Evolutionary conservation across 1,284 basidiomycete species (phyloP).

Genomic region (Omphalotus olearius): DNA sequence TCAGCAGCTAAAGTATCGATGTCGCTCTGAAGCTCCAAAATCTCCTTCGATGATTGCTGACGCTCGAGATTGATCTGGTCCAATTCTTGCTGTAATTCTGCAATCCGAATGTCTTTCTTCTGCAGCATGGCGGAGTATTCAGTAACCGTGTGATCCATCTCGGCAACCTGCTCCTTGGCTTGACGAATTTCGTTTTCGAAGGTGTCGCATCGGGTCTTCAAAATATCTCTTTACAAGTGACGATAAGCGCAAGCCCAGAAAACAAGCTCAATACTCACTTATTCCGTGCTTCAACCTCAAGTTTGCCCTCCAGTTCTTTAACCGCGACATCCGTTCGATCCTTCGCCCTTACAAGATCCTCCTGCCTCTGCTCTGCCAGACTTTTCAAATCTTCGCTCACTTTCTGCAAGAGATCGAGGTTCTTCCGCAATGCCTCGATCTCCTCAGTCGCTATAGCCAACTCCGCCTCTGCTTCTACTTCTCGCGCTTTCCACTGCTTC

Average conservation of each 20-base stretch:
- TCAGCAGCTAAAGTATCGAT: slow-evolving; percentile 69
- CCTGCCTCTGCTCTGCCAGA: slow-evolving; percentile 71
- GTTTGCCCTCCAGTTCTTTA: slow-evolving; percentile 71
- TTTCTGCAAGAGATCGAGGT: slow-evolving; percentile 60
- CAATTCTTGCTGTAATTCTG: slow-evolving; percentile 56
- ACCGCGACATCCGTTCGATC: slow-evolving; percentile 70
- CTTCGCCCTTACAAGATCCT: slow-evolving; percentile 73
- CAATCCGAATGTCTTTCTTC: slow-evolving; percentile 74
- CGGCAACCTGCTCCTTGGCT: slow-evolving; percentile 76
- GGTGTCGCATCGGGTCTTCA: slow-evolving; percentile 54
- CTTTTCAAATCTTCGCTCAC: slow-evolving; percentile 72
- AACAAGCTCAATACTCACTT: slow-evolving; percentile 43
- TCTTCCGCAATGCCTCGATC: slow-evolving; percentile 48
- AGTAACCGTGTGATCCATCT: slow-evolving; percentile 71
- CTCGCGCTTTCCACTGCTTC: slow-evolving; percentile 60
- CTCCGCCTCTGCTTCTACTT: slow-evolving; percentile 54
- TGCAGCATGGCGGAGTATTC: slow-evolving; percentile 80
- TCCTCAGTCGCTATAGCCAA: slow-evolving; percentile 59
- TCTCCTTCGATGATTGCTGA: slow-evolving; percentile 52
- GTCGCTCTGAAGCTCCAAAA: slow-evolving; percentile 62
- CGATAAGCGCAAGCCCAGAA: slow-evolving; percentile 2
- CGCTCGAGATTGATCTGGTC: slow-evolving; percentile 50
- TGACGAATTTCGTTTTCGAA: slow-evolving; percentile 68
- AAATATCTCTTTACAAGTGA: slow-evolving; percentile 46
- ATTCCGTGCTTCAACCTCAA: slow-evolving; percentile 63